phyloP scores from a whole-genome alignment of 2,329 filamentous ascomycete species.

The Fusarium staphyleae region DNA sequence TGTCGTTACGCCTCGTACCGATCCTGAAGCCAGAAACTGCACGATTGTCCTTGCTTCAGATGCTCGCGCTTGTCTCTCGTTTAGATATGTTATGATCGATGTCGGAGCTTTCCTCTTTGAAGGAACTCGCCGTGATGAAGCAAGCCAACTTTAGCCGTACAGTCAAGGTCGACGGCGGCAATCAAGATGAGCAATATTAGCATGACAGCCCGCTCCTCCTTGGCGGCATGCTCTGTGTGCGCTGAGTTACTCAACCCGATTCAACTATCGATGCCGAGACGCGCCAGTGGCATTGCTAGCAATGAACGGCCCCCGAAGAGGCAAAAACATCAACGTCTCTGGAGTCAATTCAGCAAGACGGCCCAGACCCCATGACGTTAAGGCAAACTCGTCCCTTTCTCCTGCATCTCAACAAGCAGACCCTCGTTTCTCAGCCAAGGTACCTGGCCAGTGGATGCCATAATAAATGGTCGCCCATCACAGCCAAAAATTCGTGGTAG shows the following conservation, averaged over 20 bases:
- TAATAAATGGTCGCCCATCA: too few species aligned
- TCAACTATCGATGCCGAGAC: conserved; percentile 3
- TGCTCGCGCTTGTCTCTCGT: conserved; percentile 24
- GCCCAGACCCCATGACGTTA: conserved; percentile 15
- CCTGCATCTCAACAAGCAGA: conserved; percentile 24
- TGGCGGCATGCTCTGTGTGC: conserved; percentile 7
- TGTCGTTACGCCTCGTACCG: conserved; percentile 16
- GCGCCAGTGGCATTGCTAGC: background rate
- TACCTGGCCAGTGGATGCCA: too few species aligned
- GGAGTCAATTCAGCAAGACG: conserved; percentile 14
- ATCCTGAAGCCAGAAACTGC: conserved; percentile 18
- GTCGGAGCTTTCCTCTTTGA: conserved; percentile 23
- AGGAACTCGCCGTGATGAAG: background rate
- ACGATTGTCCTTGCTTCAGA: conserved; percentile 36
- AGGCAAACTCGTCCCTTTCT: conserved; percentile 27
- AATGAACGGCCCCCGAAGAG: background rate
- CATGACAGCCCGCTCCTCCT: conserved; percentile 4
- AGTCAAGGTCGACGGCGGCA: conserved; percentile 6
- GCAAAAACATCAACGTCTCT: conserved; percentile 1
- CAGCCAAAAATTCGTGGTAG: too few species aligned
- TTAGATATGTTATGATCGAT: background rate
- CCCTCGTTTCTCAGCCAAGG: conserved; percentile 3
- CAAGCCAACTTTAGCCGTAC: conserved; percentile 1
- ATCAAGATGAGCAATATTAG: background rate
- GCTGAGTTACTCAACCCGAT: background rate